Evolutionary conservation across 129 eudicot species (phyloP).

Genomic region (Flaveria ramosissima): DNA sequence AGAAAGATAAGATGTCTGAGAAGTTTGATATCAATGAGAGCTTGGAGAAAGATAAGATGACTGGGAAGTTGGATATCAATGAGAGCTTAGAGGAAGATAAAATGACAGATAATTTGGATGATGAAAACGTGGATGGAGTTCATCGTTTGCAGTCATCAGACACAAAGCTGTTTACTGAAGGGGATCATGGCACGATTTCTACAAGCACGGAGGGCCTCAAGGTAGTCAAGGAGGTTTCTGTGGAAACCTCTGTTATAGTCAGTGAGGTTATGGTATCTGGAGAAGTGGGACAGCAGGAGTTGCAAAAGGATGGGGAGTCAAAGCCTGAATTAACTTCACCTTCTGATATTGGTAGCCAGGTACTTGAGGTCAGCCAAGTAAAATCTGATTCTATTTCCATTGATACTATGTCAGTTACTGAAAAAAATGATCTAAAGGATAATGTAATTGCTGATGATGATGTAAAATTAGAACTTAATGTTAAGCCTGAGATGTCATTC

Average conservation of each 20-base stretch:
- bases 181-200: conserved; percentile 28
- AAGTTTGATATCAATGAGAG: conserved; percentile 3
- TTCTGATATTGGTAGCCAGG: conserved; percentile 56
- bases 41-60: conserved; percentile 12
- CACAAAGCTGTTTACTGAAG: conserved; percentile 26
- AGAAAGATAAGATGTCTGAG: too few species aligned
- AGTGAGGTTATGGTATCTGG: conserved; percentile 40
- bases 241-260: conserved; percentile 35
- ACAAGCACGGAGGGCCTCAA: conserved; percentile 17
- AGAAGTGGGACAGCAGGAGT: conserved; percentile 31
- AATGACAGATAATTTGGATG: conserved; percentile 21
- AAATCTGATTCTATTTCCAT: conserved; percentile 75
- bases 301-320: conserved; percentile 28
- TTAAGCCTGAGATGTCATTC: conserved; percentile 56
- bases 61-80: conserved; percentile 24
- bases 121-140: conserved; percentile 19
- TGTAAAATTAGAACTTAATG: conserved; percentile 74
- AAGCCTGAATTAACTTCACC: conserved; percentile 23
- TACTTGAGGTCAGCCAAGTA: conserved; percentile 77
- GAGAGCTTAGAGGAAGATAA: conserved; percentile 19
- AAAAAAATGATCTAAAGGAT: conserved; percentile 74
- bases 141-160: conserved; percentile 18
- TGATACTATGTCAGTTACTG: conserved; percentile 65
- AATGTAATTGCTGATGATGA: conserved; percentile 67
- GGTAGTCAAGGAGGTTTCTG: conserved; percentile 23